A percentile compares a stretch with the other conserved stretches of the same genome.
Evolutionary conservation across 1,284 basidiomycete genomes (phyloP).

Genomic region (Irpex lacteus): DNA sequence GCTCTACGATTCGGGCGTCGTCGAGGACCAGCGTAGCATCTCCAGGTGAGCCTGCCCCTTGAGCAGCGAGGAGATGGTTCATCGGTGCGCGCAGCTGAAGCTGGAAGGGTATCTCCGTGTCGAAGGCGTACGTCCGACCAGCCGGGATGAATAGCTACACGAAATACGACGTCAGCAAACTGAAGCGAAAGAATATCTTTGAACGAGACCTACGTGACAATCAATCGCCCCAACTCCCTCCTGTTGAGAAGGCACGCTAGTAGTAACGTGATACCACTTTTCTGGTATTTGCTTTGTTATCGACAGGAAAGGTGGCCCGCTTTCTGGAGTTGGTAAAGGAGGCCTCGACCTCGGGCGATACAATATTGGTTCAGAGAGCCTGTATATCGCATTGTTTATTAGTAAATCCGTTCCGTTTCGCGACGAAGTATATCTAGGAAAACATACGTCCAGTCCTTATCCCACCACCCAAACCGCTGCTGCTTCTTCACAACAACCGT

Average conservation of each 20-base stretch:
- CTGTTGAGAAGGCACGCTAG: constrained; percentile 38
- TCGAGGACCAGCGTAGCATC: neutral
- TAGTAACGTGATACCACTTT: constrained; percentile 56
- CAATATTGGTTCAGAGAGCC: constrained; percentile 19
- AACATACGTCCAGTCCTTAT: constrained; percentile 9
- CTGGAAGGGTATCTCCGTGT: constrained; percentile 60
- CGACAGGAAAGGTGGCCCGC: constrained; percentile 37
- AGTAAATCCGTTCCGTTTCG: too few relatives aligned
- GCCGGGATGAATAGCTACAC: constrained; percentile 49
- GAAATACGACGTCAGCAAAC: neutral
- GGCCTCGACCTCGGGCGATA: constrained; percentile 56
- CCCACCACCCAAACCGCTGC: constrained; percentile 12
- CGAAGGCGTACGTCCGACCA: constrained; percentile 47
- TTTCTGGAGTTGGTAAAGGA: constrained; percentile 37
- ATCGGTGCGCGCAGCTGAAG: constrained; percentile 49
- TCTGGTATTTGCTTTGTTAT: constrained; percentile 43
- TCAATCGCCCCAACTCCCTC: constrained; percentile 27
- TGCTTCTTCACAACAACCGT: constrained; percentile 28
- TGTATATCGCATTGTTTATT: too few relatives aligned
- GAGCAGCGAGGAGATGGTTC: neutral
- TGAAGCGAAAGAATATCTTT: neutral
- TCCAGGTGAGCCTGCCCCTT: neutral
- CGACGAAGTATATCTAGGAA: too few relatives aligned
- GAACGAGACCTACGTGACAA: constrained; percentile 39
- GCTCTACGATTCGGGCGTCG: too few relatives aligned